These are phyloP conservation scores for Colletotrichum salicis DNA, from an alignment of 2,329 filamentous ascomycete species.

Conservation along the genomic window DNA sequence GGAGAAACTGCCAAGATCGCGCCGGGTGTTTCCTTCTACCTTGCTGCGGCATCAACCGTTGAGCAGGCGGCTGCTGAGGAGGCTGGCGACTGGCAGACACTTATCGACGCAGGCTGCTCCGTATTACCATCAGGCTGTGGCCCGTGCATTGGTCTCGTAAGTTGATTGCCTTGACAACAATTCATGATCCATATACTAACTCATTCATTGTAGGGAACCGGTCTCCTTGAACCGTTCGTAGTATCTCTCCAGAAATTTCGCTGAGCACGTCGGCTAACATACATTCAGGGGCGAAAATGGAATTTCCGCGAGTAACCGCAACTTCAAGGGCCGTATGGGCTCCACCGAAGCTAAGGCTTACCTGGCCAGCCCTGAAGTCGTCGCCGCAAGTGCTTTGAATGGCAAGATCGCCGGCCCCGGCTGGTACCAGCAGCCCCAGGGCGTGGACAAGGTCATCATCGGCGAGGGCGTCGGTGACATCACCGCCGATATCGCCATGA, in stretches of 20 bases:
- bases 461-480: conserved; percentile 77
- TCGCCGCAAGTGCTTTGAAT: conserved; percentile 85
- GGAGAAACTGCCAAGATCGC: conserved; percentile 77
- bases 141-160: conserved; percentile 81
- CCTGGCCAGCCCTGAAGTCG: conserved; percentile 88
- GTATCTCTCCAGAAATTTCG: not conserved
- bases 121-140: conserved; percentile 78
- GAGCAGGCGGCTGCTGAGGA: conserved; percentile 85
- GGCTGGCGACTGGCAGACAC: conserved; percentile 84
- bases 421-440: conserved; percentile 78
- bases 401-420: conserved; percentile 81
- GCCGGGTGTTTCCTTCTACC: conserved; percentile 83
- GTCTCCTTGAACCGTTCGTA: conserved; percentile 74
- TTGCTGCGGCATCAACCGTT: conserved; percentile 82
- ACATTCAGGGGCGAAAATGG: conserved; percentile 77
- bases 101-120: conserved; percentile 80
- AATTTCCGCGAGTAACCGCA: conserved; percentile 85
- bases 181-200: not conserved
- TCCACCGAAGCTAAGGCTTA: conserved; percentile 83
- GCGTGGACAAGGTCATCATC: conserved; percentile 72
- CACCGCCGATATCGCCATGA: conserved; percentile 72
- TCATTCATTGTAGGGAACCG: conserved; percentile 53
- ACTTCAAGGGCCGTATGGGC: conserved; percentile 94
- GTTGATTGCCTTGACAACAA: not conserved
- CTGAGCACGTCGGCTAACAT: not conserved